Evolutionary conservation across 768 basidiomycete genomes (phyloP).

Genomic region (Mrakia gelida): DNA sequence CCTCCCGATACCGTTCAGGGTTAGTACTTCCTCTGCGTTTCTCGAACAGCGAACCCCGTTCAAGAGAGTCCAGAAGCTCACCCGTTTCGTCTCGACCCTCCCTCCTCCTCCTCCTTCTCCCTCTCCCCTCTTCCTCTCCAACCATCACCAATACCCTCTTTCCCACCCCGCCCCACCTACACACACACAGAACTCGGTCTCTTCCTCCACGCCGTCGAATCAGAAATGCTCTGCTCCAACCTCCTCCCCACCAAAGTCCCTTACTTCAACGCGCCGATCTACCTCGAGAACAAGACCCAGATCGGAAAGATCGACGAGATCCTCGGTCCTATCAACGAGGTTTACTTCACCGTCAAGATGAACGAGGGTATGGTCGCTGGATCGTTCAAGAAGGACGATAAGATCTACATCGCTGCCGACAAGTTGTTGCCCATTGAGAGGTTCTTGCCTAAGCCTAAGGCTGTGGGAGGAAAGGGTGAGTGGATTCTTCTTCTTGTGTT

Average conservation of each 20-base stretch:
- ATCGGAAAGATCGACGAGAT: constrained; percentile 99
- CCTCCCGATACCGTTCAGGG: constrained; percentile 50
- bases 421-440: constrained; percentile 93
- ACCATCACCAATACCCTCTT: background rate
- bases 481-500: background rate
- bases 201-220: constrained; percentile 92
- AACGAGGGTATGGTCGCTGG: constrained; percentile 88
- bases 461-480: constrained; percentile 55
- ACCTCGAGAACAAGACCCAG: constrained; percentile 88
- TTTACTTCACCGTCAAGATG: constrained; percentile 98
- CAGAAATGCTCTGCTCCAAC: constrained; percentile 94
- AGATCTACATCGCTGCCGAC: constrained; percentile 95
- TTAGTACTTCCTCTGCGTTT: constrained; percentile 34
- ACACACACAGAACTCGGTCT: constrained; percentile 72
- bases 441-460: constrained; percentile 94
- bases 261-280: constrained; percentile 98
- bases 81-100: too few species aligned
- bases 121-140: background rate
- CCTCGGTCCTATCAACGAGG: constrained; percentile 97
- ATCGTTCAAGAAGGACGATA: constrained; percentile 96
- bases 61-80: background rate
- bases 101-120: background rate
- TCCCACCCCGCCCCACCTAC: background rate
- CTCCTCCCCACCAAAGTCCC: constrained; percentile 84
- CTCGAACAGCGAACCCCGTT: background rate